Evolutionary conservation across 768 basidiomycete genomes (phyloP), one percentile per base, ranked within the genome.

Genomic region (Boletellus sp.): DNA sequence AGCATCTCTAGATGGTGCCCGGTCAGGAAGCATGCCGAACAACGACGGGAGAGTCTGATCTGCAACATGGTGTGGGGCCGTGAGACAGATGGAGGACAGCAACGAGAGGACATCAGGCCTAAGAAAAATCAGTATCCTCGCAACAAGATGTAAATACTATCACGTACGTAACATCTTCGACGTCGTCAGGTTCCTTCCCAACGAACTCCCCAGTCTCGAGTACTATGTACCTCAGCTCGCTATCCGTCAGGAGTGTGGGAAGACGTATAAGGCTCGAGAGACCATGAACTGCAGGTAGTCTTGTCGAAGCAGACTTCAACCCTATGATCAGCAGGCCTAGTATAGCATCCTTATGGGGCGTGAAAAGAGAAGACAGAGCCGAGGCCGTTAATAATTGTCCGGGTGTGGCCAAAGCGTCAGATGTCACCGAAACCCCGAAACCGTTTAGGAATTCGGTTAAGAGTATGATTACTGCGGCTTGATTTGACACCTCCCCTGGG

Each of bases 181-280:
- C 74, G 15, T 79, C 78, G 36, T 79, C 75, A 12, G 70, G 70
- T 44, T 77, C 72, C 41, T 62, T 69, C 33, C 47, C 43, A 32
- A 95, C 70, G 9, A 90, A 69, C 42, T 90, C 85, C 59, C 87
- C 83, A 23, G 87, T 73, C 42, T 79, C 84, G 49, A 85, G 84
- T 1, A 95, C 87, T 35, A 92, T 71, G 61, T 87, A 93, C 3
- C 83, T 80, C 11, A 90, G 67, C 63, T 99, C 94, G 17, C 84
- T 78, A 45, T 84, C 77, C 0, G 79, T 72, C 33, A 95, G 71
- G 39, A 93, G 76, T 1, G 66, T 67, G 7, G 75, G 71, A 2
- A 90, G 83, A 8, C 78, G 79, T n/a, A 85, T 76, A 56, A 96
- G 63, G 17, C 78, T 78, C 35, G 79, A 78, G 40, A 94, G 70